Evolutionary conservation across 306 rosid species (phyloP).

Genomic region (Dryas octopetala): DNA sequence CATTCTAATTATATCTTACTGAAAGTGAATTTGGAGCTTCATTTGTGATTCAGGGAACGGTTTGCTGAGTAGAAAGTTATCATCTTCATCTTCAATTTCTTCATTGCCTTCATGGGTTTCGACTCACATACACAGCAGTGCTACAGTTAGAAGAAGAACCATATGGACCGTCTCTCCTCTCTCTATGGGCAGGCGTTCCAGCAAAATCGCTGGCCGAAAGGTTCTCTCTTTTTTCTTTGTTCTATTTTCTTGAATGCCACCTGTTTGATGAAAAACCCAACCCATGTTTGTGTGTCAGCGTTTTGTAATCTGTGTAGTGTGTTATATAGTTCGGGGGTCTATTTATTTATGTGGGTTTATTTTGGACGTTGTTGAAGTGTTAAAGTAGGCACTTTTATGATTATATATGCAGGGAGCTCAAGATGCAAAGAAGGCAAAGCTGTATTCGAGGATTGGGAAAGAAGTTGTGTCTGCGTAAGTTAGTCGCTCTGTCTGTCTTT

Average conservation of each 20-base stretch:
- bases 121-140: constrained; percentile 8
- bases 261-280: constrained; percentile 50
- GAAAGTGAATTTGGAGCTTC: constrained; percentile 17
- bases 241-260: constrained; percentile 23
- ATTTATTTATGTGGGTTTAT: neutral
- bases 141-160: constrained; percentile 46
- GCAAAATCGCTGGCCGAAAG: constrained; percentile 96
- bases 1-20: neutral
- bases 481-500: neutral
- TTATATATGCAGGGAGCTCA: constrained; percentile 51
- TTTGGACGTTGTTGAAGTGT: neutral
- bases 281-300: neutral
- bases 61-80: constrained; percentile 33
- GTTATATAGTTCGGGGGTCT: neutral
- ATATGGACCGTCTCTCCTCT: constrained; percentile 63
- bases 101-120: constrained; percentile 25
- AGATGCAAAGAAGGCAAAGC: constrained; percentile 79
- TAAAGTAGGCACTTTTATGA: neutral
- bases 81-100: constrained; percentile 32
- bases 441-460: constrained; percentile 80
- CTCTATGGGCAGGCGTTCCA: constrained; percentile 91
- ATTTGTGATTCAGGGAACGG: constrained; percentile 48
- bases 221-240: constrained; percentile 19
- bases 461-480: constrained; percentile 94
- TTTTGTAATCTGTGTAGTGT: neutral